Base-by-base conservation (phyloP, 148 eudicot genomes). In the Chenopodium berlandieri region DNA sequence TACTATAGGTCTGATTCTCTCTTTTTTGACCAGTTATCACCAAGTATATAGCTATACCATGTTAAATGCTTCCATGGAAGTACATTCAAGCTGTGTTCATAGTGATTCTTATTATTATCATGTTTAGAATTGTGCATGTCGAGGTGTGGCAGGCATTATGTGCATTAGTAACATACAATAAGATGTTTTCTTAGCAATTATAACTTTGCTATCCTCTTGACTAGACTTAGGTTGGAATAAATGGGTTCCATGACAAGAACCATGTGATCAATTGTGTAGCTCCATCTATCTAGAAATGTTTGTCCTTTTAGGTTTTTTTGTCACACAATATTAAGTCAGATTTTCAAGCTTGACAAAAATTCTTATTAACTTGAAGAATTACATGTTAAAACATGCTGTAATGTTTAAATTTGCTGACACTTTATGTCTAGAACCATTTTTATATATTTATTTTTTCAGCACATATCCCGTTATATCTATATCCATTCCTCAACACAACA, bases 401-500 rank as follows among this genome's bases (percentile, higher is more conserved):
- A 62, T 46, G n/a, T 9, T 62, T 67, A 17, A 37, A 16, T 50
- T 22, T 40, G 22, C 66, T 40, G 37, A 16, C 46, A 9, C 37
- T 20, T 40, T 31, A 17, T 74, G 31, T 52, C 40, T 20, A 52
- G 30, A 23, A 31, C 47, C 8, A 40, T 40, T 40, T 40, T 40
- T 40, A 6, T 40, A 25, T 23, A 37, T 48, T 76, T 82, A 79
- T 48, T 71, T 73, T 89, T 90, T 87, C 93, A 96, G 99, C 99
- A 44, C 98, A 96, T 79, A 96, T 96, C 81, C 99, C 99, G 54
- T 76, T 96, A 60, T 96, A 96, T 88, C 85, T 96, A 84, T 94
- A 96, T 85, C 99, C 99, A 25, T 96, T 96, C 76, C 98, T 96
- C 52, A 96, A 96, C 68, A 96, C 98, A 31, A 92, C 98, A 23